Percentiles rank a stretch among this genome's conserved stretches.
Evolutionary conservation across 441 rosid species (phyloP).

Genomic region (Hypseocharis bilobata): DNA sequence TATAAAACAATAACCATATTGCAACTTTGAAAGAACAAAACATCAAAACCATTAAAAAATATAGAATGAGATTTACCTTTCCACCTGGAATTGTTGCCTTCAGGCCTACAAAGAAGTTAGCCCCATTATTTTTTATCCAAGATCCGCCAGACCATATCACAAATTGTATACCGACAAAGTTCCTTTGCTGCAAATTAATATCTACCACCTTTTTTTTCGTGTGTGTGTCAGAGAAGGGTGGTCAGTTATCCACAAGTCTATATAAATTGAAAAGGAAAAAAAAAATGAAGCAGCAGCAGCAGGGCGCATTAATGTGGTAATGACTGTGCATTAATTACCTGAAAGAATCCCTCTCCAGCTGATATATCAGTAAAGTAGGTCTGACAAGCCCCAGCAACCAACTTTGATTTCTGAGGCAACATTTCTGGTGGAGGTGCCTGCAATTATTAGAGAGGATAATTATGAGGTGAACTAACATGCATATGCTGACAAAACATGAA

Average conservation of each 20-base stretch:
- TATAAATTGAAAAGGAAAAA: constrained; percentile 3
- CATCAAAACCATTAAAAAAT: neutral
- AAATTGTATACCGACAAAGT: constrained; percentile 47
- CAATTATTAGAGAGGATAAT: constrained; percentile 10
- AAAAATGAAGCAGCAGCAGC: constrained; percentile 1
- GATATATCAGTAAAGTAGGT: constrained; percentile 42
- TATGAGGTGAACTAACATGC: neutral
- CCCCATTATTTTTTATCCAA: constrained; percentile 54
- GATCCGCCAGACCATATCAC: constrained; percentile 51
- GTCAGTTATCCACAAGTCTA: neutral
- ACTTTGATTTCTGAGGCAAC: constrained; percentile 50
- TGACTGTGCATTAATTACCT: constrained; percentile 28
- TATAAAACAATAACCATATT: no score
- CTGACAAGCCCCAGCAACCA: constrained; percentile 54
- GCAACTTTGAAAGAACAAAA: neutral
- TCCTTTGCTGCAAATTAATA: constrained; percentile 43
- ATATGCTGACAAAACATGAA: neutral
- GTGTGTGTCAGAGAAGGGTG: neutral
- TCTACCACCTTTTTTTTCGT: constrained; percentile 33
- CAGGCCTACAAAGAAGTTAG: constrained; percentile 36
- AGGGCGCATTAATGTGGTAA: neutral
- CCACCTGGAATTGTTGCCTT: constrained; percentile 29
- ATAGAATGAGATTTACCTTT: constrained; percentile 27
- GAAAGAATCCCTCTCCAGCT: constrained; percentile 38
- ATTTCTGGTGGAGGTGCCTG: constrained; percentile 52